Conservation (phyloP, 176 grass and related monocot genomes). For the Phragmites australis region DNA sequence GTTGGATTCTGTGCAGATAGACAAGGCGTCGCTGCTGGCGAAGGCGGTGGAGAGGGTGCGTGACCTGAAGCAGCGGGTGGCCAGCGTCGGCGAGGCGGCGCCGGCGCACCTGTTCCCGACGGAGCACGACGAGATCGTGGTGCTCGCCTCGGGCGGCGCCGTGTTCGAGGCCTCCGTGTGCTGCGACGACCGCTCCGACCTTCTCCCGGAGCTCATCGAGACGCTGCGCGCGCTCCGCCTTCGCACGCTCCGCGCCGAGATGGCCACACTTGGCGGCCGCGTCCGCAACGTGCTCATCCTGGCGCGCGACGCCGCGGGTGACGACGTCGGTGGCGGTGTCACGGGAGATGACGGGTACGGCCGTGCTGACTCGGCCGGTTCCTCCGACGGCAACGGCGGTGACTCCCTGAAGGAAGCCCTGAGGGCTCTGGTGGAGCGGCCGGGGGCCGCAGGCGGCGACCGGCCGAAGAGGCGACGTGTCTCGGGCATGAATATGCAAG, state of each 20-base stretch:
- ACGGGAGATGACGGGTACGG: conserved; percentile 11
- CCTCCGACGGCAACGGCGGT: conserved; percentile 10
- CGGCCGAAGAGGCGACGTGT: conserved; percentile 76
- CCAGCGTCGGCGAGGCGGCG: conserved; percentile 52
- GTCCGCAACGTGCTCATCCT: conserved; percentile 88
- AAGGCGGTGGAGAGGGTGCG: conserved; percentile 89
- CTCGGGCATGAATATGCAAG: conserved; percentile 60
- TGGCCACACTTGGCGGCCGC: conserved; percentile 89
- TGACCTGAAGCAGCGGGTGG: conserved; percentile 82
- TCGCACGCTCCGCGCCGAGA: conserved; percentile 83
- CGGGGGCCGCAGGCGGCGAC: conserved; percentile 42
- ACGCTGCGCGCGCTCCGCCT: conserved; percentile 76
- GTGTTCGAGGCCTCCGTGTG: conserved; percentile 84
- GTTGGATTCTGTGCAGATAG: conserved; percentile 49
- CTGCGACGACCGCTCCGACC: conserved; percentile 90
- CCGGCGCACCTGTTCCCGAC: conserved; percentile 64
- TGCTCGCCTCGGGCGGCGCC: conserved; percentile 52
- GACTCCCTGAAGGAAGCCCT: conserved; percentile 70
- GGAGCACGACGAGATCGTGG: conserved; percentile 85
- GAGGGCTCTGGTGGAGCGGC: conserved; percentile 62
- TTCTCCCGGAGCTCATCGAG: conserved; percentile 88
- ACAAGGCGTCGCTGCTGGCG: conserved; percentile 94
- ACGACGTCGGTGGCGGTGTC: not conserved
- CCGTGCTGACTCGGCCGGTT: not conserved
- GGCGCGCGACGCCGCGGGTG: conserved; percentile 41